phyloP scores from a whole-genome alignment of 108 stramenopile genomes.

The Mayamaea pseudoterrestris region DNA sequence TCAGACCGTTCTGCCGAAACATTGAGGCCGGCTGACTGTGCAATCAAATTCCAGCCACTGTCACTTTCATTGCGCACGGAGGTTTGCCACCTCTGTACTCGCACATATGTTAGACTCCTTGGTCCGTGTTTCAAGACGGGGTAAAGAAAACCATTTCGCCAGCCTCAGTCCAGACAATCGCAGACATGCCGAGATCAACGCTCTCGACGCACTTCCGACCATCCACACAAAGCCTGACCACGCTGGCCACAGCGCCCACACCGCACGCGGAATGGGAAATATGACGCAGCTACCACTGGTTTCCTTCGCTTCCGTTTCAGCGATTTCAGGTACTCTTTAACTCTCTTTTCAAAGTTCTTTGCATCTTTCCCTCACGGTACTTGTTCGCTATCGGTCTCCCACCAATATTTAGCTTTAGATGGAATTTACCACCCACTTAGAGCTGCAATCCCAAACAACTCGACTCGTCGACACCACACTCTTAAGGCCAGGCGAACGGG shows the following conservation, averaged over 20 bases:
- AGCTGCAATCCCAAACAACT: slow-evolving; percentile 51
- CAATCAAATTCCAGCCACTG: slow-evolving; percentile 51
- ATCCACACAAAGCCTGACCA: slow-evolving; percentile 35
- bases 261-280: slow-evolving; percentile 44
- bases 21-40: slow-evolving; percentile 87
- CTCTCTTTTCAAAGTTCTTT: slow-evolving; percentile 98
- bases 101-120: slow-evolving; percentile 86
- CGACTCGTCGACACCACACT: slow-evolving; percentile 3
- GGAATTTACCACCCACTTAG: slow-evolving; percentile 93
- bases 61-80: slow-evolving; percentile 84
- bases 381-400: slow-evolving; percentile 93
- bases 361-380: slow-evolving; percentile 92
- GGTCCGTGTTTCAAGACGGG: slow-evolving; percentile 90
- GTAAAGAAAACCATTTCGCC: slow-evolving; percentile 74
- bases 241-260: slow-evolving; percentile 48
- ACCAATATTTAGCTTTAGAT: slow-evolving; percentile 92
- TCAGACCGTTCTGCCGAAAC: slow-evolving; percentile 83
- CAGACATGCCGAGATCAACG: slow-evolving; percentile 17
- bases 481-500: slow-evolving; percentile 65
- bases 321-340: slow-evolving; percentile 97
- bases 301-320: slow-evolving; percentile 92
- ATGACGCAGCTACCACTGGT: slow-evolving; percentile 64
- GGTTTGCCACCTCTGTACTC: slow-evolving; percentile 89
- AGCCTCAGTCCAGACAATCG: slow-evolving; percentile 24
- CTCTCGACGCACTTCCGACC: slow-evolving; percentile 2